Conservation (phyloP, 2,329 filamentous ascomycete species). For the Trichoderma citrinoviride region DNA sequence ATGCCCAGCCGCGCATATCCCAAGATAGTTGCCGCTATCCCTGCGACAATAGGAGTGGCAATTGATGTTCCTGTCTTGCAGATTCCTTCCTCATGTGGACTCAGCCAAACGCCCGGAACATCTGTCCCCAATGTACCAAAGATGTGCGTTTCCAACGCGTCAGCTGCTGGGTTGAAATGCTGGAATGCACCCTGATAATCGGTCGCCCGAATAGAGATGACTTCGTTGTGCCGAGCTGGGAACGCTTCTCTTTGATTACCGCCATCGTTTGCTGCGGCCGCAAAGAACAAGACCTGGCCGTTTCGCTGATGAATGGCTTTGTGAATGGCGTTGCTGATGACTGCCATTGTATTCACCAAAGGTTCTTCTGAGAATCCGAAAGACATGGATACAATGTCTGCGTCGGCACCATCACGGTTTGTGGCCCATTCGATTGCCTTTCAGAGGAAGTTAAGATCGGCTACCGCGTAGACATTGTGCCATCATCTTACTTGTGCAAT, state of each 20-base stretch:
- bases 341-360: neutral
- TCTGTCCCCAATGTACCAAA: neutral
- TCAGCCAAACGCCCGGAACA: neutral
- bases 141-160: neutral
- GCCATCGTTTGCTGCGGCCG: conserved; percentile 1
- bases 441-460: neutral
- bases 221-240: neutral
- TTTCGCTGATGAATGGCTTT: neutral
- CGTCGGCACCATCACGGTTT: neutral
- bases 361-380: neutral
- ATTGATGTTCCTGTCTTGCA: conserved; percentile 3
- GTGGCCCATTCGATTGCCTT: conserved; percentile 4
- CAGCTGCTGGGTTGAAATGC: neutral
- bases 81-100: neutral
- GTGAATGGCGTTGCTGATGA: neutral
- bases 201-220: neutral
- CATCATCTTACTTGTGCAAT: neutral
- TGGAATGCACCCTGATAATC: neutral
- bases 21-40: neutral
- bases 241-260: conserved; percentile 3
- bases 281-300: neutral
- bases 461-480: neutral
- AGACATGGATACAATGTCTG: conserved; percentile 5
- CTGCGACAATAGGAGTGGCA: neutral
- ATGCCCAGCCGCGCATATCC: neutral